Conservation (phyloP, 768 basidiomycete genomes). For the Gautieria morchelliformis region DNA sequence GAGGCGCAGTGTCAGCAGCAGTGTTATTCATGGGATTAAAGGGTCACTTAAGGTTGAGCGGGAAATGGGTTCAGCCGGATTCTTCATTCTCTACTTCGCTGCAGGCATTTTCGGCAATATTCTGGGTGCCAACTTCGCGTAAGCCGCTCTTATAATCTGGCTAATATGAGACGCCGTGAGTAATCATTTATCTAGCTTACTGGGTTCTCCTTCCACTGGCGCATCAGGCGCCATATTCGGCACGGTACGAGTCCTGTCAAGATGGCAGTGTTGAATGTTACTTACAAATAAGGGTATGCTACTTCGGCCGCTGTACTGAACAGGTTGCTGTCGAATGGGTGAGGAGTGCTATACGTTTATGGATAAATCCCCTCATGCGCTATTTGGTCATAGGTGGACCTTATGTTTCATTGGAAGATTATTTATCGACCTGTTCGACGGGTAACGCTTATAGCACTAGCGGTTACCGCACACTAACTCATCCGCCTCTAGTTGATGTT, state of each 20-base stretch:
- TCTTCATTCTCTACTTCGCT: slow-evolving; percentile 77
- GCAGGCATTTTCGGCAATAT: slow-evolving; percentile 94
- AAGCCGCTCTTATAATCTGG: background rate
- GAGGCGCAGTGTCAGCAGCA: slow-evolving; percentile 1
- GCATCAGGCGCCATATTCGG: slow-evolving; percentile 93
- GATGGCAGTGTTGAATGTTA: slow-evolving; percentile 12
- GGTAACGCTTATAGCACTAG: slow-evolving; percentile 28
- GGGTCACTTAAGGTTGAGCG: slow-evolving; percentile 54
- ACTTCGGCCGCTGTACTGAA: background rate
- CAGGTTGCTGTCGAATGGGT: slow-evolving; percentile 13
- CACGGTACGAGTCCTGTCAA: slow-evolving; percentile 34
- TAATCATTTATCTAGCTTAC: slow-evolving; percentile 27
- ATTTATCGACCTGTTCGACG: slow-evolving; percentile 73
- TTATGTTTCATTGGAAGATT: slow-evolving; percentile 88
- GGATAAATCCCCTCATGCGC: background rate
- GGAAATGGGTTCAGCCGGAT: slow-evolving; percentile 85
- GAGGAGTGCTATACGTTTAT: background rate
- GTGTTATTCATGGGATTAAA: slow-evolving; percentile 7
- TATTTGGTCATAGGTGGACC: slow-evolving; percentile 58
- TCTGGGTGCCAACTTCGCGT: slow-evolving; percentile 85
- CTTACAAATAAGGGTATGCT: background rate
- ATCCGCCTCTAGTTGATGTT: slow-evolving; percentile 52
- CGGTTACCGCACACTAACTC: background rate
- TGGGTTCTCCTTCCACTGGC: slow-evolving; percentile 82
- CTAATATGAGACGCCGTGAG: background rate